Base-by-base conservation (phyloP, 192 early-diverging fungal species). In the Spinellus fusiger region DNA sequence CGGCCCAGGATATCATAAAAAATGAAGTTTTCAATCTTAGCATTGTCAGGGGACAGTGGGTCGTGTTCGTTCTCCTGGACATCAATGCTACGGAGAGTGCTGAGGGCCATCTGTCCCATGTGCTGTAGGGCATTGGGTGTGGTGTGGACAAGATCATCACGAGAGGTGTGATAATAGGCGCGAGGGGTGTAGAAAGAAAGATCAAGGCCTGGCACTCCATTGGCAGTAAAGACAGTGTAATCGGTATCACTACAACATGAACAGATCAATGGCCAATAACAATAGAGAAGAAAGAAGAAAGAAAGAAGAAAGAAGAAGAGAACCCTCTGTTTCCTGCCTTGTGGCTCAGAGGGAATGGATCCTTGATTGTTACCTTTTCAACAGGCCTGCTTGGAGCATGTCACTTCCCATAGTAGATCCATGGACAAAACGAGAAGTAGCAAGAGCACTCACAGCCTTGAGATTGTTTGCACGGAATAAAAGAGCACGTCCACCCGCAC, bases 321-420 rank as follows among this genome's bases (percentile, higher is more conserved):
- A 13, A 25, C 5, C 5, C 23, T 12, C 5, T 51, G 0, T 27
- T 51, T 25, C 16, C n/a, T n/a, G n/a, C n/a, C n/a, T n/a, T n/a
- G n/a, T n/a, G n/a, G n/a, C n/a, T n/a, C n/a, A n/a, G n/a, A n/a
- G n/a, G n/a, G n/a, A n/a, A n/a, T n/a, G n/a, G n/a, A n/a, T n/a
- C n/a, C n/a, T n/a, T n/a, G n/a, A n/a, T n/a, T n/a, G n/a, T 3
- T 61, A 61, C 59, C 59, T 61, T 51, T 34, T 56, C 29, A 54
- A 25, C 7, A 49, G 4, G 5, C 83, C 79, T 4, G 83, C 65
- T 56, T 78, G 77, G 32, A 87, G 73, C 23, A 85, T 65, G 56
- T 83, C 79, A 53, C 86, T 87, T 40, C 87, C 87, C 44, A 89
- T 65, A 22, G 84, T 79, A 54, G 80, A 82, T 15, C 79, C 83